A percentile compares a stretch with the other conserved stretches of the same genome.
Conservation (phyloP, 352 stramenopile genomes). For the Pythium diclinum region DNA sequence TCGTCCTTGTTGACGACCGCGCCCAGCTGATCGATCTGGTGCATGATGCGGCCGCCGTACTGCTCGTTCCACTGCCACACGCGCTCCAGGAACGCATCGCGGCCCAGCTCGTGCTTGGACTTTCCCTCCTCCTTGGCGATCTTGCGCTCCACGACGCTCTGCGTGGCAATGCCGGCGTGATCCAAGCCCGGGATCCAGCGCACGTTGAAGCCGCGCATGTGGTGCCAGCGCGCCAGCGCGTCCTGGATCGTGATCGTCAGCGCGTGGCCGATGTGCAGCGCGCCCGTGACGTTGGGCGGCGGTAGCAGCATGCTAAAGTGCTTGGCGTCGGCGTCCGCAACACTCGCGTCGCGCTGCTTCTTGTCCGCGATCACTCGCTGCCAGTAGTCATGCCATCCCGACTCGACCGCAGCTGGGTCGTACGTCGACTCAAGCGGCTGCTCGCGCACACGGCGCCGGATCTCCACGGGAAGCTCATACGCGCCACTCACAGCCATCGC, state of each 20-base stretch:
- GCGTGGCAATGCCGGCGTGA: slow-evolving; percentile 99
- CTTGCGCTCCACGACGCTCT: slow-evolving; percentile 98
- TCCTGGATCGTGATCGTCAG: slow-evolving; percentile 98
- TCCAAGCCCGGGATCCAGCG: slow-evolving; percentile 97
- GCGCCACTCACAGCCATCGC: not conserved
- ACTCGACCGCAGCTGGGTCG: slow-evolving; percentile 61
- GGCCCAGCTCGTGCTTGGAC: slow-evolving; percentile 93
- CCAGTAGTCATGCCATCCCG: slow-evolving; percentile 73
- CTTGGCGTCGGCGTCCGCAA: slow-evolving; percentile 12
- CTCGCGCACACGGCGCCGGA: slow-evolving; percentile 49
- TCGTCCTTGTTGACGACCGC: slow-evolving; percentile 95
- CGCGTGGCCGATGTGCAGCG: slow-evolving; percentile 97
- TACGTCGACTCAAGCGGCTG: slow-evolving; percentile 56
- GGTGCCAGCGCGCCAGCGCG: slow-evolving; percentile 94
- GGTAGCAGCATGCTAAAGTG: slow-evolving; percentile 90
- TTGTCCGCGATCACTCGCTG: slow-evolving; percentile 42
- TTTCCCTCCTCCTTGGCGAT: slow-evolving; percentile 93
- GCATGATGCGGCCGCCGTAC: slow-evolving; percentile 95
- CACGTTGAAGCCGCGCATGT: slow-evolving; percentile 97
- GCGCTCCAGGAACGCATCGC: slow-evolving; percentile 95
- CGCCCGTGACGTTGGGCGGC: slow-evolving; percentile 97
- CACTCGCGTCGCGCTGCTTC: slow-evolving; percentile 6
- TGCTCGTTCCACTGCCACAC: slow-evolving; percentile 99
- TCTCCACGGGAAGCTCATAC: slow-evolving; percentile 35
- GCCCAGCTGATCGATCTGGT: slow-evolving; percentile 93